Evolutionary conservation across 345 rosid genomes (phyloP).

Genomic region (Jatropha curcas): DNA sequence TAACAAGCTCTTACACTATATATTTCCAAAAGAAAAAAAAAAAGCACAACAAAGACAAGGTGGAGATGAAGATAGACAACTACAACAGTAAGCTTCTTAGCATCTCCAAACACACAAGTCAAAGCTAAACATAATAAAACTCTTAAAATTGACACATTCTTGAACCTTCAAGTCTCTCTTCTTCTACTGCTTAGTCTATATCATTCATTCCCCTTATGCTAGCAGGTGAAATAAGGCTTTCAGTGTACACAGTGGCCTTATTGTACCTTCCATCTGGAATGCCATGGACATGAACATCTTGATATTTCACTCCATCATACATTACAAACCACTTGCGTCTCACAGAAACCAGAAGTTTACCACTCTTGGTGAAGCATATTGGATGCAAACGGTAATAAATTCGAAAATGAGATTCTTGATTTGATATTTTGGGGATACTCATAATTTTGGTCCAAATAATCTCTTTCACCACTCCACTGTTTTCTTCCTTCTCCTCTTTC

Average conservation of each 20-base stretch:
- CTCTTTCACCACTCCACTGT: neutral
- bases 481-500: neutral
- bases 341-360: conserved; percentile 5
- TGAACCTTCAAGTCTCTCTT: neutral
- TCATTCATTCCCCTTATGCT: conserved; percentile 2
- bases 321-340: neutral
- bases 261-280: neutral
- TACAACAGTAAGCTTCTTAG: neutral
- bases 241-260: neutral
- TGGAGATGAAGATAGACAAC: neutral
- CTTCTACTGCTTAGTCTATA: neutral
- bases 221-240: conserved; percentile 7
- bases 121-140: neutral
- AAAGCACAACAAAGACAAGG: neutral
- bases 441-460: neutral
- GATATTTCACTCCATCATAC: neutral
- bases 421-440: conserved; percentile 5
- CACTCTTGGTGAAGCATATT: conserved; percentile 13
- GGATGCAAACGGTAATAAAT: neutral
- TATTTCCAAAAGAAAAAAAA: too few species aligned
- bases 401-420: neutral
- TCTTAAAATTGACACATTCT: neutral
- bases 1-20: neutral
- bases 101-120: neutral
- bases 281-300: neutral